Percentiles rank a stretch among this genome's conserved stretches.
Evolutionary conservation across 345 rosid species (phyloP).

Genomic region (Luvunga scandens): DNA sequence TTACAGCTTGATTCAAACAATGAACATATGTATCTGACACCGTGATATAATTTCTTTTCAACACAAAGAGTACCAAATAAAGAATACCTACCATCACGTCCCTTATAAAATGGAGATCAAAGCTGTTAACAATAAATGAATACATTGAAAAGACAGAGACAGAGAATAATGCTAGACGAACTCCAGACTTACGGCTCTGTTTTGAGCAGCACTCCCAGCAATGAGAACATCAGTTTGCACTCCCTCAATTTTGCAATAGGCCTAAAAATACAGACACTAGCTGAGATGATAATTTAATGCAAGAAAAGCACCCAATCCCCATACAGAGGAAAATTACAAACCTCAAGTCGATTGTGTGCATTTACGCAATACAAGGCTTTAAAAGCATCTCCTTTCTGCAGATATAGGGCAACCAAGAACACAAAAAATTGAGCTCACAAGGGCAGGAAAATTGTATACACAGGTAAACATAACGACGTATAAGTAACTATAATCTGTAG

Average conservation of each 20-base stretch:
- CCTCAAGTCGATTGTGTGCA: constrained; percentile 86
- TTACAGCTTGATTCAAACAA: constrained; percentile 58
- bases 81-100: not conserved
- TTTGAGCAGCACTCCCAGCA: constrained; percentile 64
- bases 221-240: constrained; percentile 75
- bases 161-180: not conserved
- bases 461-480: not conserved
- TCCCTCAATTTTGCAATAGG: constrained; percentile 95
- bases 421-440: not conserved
- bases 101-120: not conserved
- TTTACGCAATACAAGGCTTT: constrained; percentile 69
- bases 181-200: constrained; percentile 78
- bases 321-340: constrained; percentile 24
- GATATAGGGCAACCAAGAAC: not conserved
- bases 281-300: not conserved
- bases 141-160: not conserved
- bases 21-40: not conserved
- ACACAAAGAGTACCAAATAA: not conserved
- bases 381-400: constrained; percentile 76
- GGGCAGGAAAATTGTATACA: not conserved
- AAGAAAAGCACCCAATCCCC: not conserved
- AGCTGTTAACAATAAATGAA: not conserved
- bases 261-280: constrained; percentile 36
- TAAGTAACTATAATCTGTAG: not conserved
- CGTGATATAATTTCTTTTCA: not conserved